phyloP scores from a whole-genome alignment of 495 filamentous ascomycete genomes.

The Penicillium paradoxum region DNA sequence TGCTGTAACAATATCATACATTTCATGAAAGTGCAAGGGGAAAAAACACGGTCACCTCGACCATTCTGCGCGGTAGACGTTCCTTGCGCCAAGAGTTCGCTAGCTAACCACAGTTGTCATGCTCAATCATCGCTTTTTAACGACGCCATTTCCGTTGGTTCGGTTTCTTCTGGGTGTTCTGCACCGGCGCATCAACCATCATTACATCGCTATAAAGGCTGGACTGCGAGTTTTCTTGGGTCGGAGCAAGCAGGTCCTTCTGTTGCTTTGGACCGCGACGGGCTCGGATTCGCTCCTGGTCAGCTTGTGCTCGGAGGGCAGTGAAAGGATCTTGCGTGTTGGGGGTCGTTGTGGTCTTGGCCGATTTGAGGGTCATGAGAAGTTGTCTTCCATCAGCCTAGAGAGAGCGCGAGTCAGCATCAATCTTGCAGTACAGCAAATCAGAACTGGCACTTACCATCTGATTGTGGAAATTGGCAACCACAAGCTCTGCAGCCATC shows the following conservation, averaged over 20 bases:
- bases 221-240: constrained; percentile 6
- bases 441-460: constrained; percentile 50
- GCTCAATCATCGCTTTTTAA: constrained; percentile 6
- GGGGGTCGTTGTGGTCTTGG: constrained; percentile 24
- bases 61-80: background rate
- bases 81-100: background rate
- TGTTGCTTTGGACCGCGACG: constrained; percentile 18
- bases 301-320: constrained; percentile 42
- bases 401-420: constrained; percentile 17
- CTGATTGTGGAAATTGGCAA: constrained; percentile 82
- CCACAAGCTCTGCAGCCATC: constrained; percentile 70
- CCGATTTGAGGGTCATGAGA: constrained; percentile 64
- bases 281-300: constrained; percentile 39
- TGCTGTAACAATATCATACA: constrained; percentile 1
- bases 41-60: background rate
- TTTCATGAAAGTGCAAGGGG: background rate
- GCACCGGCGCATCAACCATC: constrained; percentile 37
- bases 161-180: constrained; percentile 17
- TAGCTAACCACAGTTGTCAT: background rate
- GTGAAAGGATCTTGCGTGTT: constrained; percentile 34
- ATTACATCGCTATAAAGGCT: constrained; percentile 42
- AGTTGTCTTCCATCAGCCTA: constrained; percentile 85
- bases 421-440: background rate
- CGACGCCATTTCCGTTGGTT: constrained; percentile 21
- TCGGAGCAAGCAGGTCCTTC: background rate